Percentiles rank a stretch among this genome's conserved stretches.
Conservation (phyloP, 2,329 filamentous ascomycete genomes). For the Thelonectria olida region DNA sequence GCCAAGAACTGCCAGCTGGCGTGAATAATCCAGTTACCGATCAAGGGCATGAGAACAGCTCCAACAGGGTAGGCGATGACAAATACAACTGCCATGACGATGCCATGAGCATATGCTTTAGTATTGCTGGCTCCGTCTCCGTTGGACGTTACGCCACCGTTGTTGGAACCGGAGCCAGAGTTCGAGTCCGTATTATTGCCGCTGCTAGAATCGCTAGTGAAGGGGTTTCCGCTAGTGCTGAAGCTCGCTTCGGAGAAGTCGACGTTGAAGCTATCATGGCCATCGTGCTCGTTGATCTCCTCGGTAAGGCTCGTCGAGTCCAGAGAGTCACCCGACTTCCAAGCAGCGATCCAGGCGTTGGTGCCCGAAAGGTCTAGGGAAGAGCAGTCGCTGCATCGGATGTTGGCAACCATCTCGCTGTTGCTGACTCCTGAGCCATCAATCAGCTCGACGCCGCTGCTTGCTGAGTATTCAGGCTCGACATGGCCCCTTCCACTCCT, state of each 20-base stretch:
- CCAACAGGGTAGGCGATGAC: conserved; percentile 68
- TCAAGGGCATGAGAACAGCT: conserved; percentile 66
- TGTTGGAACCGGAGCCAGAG: conserved; percentile 5
- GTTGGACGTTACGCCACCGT: conserved; percentile 24
- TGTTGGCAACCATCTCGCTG: conserved; percentile 67
- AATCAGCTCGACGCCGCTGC: conserved; percentile 61
- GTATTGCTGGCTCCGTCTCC: conserved; percentile 34
- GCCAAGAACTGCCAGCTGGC: conserved; percentile 63
- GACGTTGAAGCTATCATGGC: conserved; percentile 53
- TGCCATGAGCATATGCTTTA: conserved; percentile 59
- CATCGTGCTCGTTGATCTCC: conserved; percentile 58
- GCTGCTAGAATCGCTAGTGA: conserved; percentile 40
- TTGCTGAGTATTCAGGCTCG: conserved; percentile 56
- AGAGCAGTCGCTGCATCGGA: conserved; percentile 63
- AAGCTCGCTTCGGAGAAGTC: conserved; percentile 60
- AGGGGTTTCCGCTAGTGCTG: conserved; percentile 61
- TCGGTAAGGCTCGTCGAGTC: conserved; percentile 52
- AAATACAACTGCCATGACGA: conserved; percentile 69
- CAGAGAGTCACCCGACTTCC: conserved; percentile 58
- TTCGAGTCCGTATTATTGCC: conserved; percentile 12
- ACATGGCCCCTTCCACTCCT: conserved; percentile 58
- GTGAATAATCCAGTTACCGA: conserved; percentile 68
- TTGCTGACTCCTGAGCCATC: conserved; percentile 65
- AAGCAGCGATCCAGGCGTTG: conserved; percentile 63
- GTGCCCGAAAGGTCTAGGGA: conserved; percentile 53